Evolutionary conservation across 2,329 filamentous ascomycete species (phyloP).

Genomic region (Shiraia bambusicola): DNA sequence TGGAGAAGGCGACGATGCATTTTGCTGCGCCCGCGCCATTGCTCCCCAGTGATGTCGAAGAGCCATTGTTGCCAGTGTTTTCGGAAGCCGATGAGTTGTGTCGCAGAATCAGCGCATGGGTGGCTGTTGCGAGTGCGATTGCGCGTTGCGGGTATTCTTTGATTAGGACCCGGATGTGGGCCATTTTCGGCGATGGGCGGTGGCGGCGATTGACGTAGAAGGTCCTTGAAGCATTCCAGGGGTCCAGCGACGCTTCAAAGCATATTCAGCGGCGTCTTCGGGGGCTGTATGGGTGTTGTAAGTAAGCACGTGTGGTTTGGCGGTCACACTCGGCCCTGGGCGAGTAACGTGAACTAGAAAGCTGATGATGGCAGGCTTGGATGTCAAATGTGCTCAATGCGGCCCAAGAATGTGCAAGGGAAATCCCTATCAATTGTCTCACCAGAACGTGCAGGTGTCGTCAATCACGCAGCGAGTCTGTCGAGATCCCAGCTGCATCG

Average conservation of each 20-base stretch:
- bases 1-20: slow-evolving; percentile 88
- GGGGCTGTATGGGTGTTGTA: slow-evolving; percentile 12
- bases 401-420: slow-evolving; percentile 19
- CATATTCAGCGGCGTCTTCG: slow-evolving; percentile 1
- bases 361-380: slow-evolving; percentile 16
- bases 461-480: not conserved
- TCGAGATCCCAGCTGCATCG: slow-evolving; percentile 26
- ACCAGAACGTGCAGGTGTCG: slow-evolving; percentile 6
- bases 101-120: slow-evolving; percentile 81
- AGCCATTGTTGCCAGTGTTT: slow-evolving; percentile 54
- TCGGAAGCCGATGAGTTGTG: slow-evolving; percentile 69
- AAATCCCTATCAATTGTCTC: slow-evolving; percentile 8
- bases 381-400: slow-evolving; percentile 15
- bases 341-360: slow-evolving; percentile 14
- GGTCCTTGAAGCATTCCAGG: slow-evolving; percentile 27
- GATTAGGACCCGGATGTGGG: slow-evolving; percentile 71
- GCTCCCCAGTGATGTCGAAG: slow-evolving; percentile 53
- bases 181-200: slow-evolving; percentile 33
- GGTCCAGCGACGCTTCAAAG: slow-evolving; percentile 2
- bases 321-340: slow-evolving; percentile 16
- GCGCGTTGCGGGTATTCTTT: slow-evolving; percentile 84
- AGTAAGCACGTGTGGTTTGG: slow-evolving; percentile 28
- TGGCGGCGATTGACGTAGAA: slow-evolving; percentile 6
- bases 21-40: slow-evolving; percentile 47
- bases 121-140: slow-evolving; percentile 78